Evolutionary conservation across 345 rosid species (phyloP).

Genomic region (Camelina neglecta): DNA sequence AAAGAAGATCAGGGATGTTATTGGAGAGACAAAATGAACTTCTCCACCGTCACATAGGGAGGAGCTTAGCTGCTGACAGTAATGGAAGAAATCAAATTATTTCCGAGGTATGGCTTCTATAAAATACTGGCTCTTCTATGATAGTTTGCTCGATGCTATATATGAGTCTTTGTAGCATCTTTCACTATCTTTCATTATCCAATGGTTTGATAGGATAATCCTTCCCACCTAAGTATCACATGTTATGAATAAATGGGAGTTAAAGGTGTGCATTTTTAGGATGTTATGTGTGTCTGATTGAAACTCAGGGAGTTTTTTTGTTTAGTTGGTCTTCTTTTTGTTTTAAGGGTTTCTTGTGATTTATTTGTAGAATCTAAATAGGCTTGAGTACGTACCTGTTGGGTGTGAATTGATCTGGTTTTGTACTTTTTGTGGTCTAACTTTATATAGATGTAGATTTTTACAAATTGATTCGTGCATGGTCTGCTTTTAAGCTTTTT

Average conservation of each 20-base stretch:
- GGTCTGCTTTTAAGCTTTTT: not conserved
- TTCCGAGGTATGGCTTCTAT: constrained; percentile 64
- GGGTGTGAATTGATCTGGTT: not conserved
- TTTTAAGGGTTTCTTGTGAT: not conserved
- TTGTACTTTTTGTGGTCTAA: not conserved
- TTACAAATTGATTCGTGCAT: not conserved
- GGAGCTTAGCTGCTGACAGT: constrained; percentile 67
- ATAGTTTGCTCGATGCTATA: constrained; percentile 12
- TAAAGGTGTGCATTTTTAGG: not conserved
- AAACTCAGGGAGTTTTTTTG: not conserved
- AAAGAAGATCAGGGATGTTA: constrained; percentile 55
- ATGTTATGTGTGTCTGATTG: not conserved
- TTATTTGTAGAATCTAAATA: not conserved
- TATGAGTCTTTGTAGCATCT: constrained; percentile 1
- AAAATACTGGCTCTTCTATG: not conserved
- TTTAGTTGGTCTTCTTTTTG: not conserved
- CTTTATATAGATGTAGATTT: not conserved
- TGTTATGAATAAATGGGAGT: not conserved
- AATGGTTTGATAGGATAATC: not conserved
- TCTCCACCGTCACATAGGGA: constrained; percentile 61
- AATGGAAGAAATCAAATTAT: constrained; percentile 73
- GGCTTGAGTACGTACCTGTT: not conserved
- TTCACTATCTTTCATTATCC: not conserved
- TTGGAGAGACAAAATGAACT: constrained; percentile 63
- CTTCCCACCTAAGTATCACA: not conserved